These are phyloP conservation scores for Glycine tomentella DNA, from an alignment of 306 rosid genomes.

Conservation along the genomic window DNA sequence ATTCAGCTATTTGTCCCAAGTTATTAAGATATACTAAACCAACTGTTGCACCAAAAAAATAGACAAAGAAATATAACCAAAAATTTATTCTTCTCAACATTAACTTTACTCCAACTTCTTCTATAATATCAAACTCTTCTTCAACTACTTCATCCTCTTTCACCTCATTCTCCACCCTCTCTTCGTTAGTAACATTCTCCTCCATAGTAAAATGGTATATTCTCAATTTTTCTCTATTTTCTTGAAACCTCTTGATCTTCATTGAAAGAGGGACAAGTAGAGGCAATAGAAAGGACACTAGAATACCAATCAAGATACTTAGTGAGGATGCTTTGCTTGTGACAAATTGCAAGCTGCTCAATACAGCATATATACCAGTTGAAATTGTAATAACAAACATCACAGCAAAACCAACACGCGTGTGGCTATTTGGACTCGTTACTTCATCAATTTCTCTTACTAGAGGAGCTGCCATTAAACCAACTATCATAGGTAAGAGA, in stretches of 20 bases:
- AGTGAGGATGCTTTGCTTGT: constrained; percentile 50
- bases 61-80: constrained; percentile 78
- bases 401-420: constrained; percentile 55
- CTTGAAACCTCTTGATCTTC: constrained; percentile 47
- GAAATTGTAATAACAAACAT: constrained; percentile 71
- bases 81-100: constrained; percentile 80
- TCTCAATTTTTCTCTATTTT: constrained; percentile 53
- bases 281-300: constrained; percentile 64
- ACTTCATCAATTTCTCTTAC: constrained; percentile 45
- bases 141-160: constrained; percentile 37
- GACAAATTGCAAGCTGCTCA: constrained; percentile 64
- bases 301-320: constrained; percentile 54
- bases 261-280: constrained; percentile 53
- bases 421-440: constrained; percentile 30
- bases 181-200: constrained; percentile 43
- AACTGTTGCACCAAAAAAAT: constrained; percentile 77
- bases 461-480: constrained; percentile 53
- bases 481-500: constrained; percentile 55
- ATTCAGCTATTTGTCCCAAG: constrained; percentile 92
- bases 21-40: constrained; percentile 91
- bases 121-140: constrained; percentile 49
- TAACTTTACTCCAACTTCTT: constrained; percentile 79
- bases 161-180: constrained; percentile 35
- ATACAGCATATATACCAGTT: constrained; percentile 74
- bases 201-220: constrained; percentile 58